phyloP scores from a whole-genome alignment of 345 rosid genomes.

The Anacardium occidentale region DNA sequence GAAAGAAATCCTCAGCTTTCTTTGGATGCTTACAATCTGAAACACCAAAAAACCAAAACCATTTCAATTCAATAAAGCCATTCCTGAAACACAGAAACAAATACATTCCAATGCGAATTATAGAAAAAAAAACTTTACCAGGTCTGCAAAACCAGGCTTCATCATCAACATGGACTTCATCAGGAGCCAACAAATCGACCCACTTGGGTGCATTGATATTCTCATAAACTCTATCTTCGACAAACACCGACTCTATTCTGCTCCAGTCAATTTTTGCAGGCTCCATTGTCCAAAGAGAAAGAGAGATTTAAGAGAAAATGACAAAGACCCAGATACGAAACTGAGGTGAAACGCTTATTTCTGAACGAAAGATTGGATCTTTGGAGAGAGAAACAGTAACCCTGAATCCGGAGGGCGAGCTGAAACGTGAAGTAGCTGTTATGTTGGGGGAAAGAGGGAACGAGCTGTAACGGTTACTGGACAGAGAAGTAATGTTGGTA shows the following conservation, averaged over 20 bases:
- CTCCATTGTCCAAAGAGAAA: slow-evolving; percentile 46
- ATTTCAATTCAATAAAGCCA: neutral
- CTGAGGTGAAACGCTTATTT: neutral
- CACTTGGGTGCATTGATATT: slow-evolving; percentile 83
- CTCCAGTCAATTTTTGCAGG: slow-evolving; percentile 95
- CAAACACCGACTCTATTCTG: slow-evolving; percentile 65
- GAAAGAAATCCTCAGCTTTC: slow-evolving; percentile 69
- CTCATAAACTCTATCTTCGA: slow-evolving; percentile 70
- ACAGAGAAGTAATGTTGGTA: slow-evolving; percentile 22
- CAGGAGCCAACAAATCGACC: slow-evolving; percentile 66
- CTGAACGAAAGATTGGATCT: slow-evolving; percentile 1
- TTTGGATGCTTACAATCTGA: slow-evolving; percentile 86
- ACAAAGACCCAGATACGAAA: slow-evolving; percentile 19
- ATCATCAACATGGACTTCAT: slow-evolving; percentile 35
- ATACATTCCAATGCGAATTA: neutral
- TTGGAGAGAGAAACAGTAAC: neutral
- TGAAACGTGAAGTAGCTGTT: neutral
- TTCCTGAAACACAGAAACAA: neutral
- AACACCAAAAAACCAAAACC: neutral
- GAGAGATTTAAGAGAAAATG: slow-evolving; percentile 16
- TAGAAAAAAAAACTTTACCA: slow-evolving; percentile 34
- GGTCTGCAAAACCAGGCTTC: slow-evolving; percentile 87
- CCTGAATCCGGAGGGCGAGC: slow-evolving; percentile 4
- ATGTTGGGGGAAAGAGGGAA: neutral
- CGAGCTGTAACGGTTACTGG: slow-evolving; percentile 36